Evolutionary conservation across 208 protist species (phyloP).

Genomic region (Leishmania turanica): DNA sequence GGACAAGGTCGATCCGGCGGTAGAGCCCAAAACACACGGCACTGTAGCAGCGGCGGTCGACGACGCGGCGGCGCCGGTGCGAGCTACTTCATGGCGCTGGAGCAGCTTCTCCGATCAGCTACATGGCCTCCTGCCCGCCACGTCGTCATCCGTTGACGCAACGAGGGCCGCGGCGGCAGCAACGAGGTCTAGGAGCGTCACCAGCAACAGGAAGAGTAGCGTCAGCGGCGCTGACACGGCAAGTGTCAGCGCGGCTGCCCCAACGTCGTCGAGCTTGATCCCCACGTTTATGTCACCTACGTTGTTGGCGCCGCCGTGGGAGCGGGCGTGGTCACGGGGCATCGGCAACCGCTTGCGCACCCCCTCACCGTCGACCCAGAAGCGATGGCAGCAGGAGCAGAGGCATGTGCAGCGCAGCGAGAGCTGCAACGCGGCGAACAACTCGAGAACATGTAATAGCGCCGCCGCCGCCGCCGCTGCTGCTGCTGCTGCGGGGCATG

Average conservation of each 20-base stretch:
- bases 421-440: slow-evolving; percentile 7
- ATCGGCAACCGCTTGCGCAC: background rate
- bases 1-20: background rate
- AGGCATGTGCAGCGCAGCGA: background rate
- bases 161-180: background rate
- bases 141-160: background rate
- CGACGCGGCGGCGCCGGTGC: background rate
- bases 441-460: background rate
- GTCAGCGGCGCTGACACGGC: background rate
- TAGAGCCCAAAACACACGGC: background rate
- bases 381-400: background rate
- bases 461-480: background rate
- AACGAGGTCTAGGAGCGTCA: background rate
- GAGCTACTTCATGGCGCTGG: slow-evolving; percentile 10
- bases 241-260: background rate
- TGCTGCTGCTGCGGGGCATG: background rate
- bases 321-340: background rate
- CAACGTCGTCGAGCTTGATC: background rate
- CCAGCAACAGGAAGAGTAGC: background rate
- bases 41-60: background rate
- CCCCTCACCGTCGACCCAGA: background rate
- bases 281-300: background rate
- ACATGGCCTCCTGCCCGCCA: background rate
- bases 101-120: slow-evolving; percentile 25
- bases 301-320: background rate